Evolutionary conservation across 139 green algal species (phyloP).

Genomic region (Tetraselmis chui): DNA sequence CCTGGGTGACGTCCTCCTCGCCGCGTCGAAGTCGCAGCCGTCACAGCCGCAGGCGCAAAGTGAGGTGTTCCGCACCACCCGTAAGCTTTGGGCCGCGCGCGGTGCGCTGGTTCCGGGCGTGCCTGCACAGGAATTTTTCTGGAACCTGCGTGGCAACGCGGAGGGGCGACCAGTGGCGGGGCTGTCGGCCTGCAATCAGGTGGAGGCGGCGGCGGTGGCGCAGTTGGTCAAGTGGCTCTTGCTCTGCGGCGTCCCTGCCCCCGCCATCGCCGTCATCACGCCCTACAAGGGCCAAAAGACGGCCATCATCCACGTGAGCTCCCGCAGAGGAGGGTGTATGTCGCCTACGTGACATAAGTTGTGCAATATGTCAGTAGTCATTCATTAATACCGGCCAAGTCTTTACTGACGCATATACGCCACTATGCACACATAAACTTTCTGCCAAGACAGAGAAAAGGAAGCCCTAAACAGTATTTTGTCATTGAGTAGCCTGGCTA

Average conservation of each 20-base stretch:
- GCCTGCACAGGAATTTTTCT: background rate
- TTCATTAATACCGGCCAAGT: too few relatives aligned
- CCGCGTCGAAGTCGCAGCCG: background rate
- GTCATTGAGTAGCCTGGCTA: too few relatives aligned
- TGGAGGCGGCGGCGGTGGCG: background rate
- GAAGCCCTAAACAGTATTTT: too few relatives aligned
- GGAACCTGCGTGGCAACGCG: background rate
- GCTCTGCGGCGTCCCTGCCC: background rate
- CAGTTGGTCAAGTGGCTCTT: background rate
- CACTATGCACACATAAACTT: too few relatives aligned
- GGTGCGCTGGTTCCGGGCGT: background rate
- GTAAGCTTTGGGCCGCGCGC: background rate
- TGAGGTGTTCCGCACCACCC: too few relatives aligned
- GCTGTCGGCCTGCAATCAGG: background rate
- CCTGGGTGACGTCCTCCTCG: background rate
- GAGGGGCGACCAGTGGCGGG: background rate
- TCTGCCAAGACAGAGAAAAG: too few relatives aligned
- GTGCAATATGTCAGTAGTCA: too few relatives aligned
- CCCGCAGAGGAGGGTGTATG: background rate
- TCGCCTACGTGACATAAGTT: too few relatives aligned
- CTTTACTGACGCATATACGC: too few relatives aligned
- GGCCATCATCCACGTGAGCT: background rate
- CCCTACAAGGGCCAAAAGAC: constrained; percentile 11
- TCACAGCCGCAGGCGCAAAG: background rate
- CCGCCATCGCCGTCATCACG: background rate